Percentiles rank a stretch among this genome's conserved stretches.
Evolutionary conservation across 2,329 filamentous ascomycete species (phyloP).

Genomic region (Fusarium anguioides): DNA sequence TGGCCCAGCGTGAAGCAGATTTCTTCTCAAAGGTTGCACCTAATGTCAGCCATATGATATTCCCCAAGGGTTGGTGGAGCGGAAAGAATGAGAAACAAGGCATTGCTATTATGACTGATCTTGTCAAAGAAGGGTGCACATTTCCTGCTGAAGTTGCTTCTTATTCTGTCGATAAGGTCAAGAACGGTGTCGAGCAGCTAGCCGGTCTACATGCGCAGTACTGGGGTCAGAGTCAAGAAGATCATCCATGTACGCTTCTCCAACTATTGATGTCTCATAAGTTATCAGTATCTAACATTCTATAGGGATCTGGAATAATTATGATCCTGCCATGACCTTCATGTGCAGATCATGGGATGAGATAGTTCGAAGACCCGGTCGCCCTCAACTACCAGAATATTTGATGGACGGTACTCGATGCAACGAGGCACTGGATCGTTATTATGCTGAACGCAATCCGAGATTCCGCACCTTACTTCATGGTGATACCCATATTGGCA

Average conservation of each 20-base stretch:
- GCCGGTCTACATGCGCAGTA: slow-evolving; percentile 55
- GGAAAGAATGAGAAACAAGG: slow-evolving; percentile 51
- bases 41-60: slow-evolving; percentile 45
- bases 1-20: slow-evolving; percentile 52
- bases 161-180: slow-evolving; percentile 49
- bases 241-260: slow-evolving; percentile 42
- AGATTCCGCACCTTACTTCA: slow-evolving; percentile 55
- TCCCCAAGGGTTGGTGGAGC: slow-evolving; percentile 52
- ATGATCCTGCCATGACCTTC: slow-evolving; percentile 51
- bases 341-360: slow-evolving; percentile 47
- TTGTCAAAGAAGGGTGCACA: slow-evolving; percentile 46
- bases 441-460: slow-evolving; percentile 52
- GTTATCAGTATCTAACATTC: background rate
- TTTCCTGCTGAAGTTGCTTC: slow-evolving; percentile 49
- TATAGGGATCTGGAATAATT: slow-evolving; percentile 50
- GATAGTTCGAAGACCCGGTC: slow-evolving; percentile 45
- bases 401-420: slow-evolving; percentile 51
- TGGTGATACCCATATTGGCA: slow-evolving; percentile 57
- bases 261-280: background rate
- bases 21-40: slow-evolving; percentile 53
- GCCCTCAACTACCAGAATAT: slow-evolving; percentile 51
- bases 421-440: slow-evolving; percentile 51
- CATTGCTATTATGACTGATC: slow-evolving; percentile 54
- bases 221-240: slow-evolving; percentile 46
- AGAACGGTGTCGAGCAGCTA: slow-evolving; percentile 53